Evolutionary conservation across 805 yeast genomes (phyloP).

Genomic region (Yamadazyma tumulicola): DNA sequence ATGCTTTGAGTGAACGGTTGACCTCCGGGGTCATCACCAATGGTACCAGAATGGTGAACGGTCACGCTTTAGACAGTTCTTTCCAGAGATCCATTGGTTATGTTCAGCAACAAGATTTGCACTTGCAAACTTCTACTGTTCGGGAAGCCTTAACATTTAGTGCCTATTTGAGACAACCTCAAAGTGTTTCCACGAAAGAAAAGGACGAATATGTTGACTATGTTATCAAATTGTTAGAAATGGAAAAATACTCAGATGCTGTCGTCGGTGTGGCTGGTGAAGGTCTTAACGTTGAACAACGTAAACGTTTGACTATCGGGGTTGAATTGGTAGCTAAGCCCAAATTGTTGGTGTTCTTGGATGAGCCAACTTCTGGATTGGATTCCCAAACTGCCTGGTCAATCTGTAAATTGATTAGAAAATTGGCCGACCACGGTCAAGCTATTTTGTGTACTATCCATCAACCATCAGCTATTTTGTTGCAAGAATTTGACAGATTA

Average conservation of each 20-base stretch:
- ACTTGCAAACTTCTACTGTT: conserved; percentile 66
- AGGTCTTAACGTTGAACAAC: conserved; percentile 45
- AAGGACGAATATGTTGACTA: conserved; percentile 67
- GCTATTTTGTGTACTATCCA: conserved; percentile 66
- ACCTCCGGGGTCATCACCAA: conserved; percentile 72
- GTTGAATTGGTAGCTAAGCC: conserved; percentile 42
- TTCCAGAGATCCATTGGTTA: conserved; percentile 78
- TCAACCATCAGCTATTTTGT: conserved; percentile 50
- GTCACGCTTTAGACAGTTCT: conserved; percentile 57
- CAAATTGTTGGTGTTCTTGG: conserved; percentile 46
- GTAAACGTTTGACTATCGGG: conserved; percentile 40
- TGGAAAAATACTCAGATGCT: conserved; percentile 71
- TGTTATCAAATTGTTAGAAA: conserved; percentile 62
- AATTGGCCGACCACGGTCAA: conserved; percentile 49
- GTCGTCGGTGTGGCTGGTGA: conserved; percentile 73
- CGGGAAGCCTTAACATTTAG: conserved; percentile 71
- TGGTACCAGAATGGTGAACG: conserved; percentile 61
- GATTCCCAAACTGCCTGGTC: conserved; percentile 60
- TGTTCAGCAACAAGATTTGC: conserved; percentile 79
- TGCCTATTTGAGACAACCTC: conserved; percentile 70
- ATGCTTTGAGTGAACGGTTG: conserved; percentile 70
- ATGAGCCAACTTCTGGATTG: conserved; percentile 63
- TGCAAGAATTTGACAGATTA: conserved; percentile 31
- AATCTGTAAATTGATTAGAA: conserved; percentile 47
- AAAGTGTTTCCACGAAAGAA: conserved; percentile 49